Conservation (phyloP, 2,329 filamentous ascomycete genomes). For the Fusarium citri region DNA sequence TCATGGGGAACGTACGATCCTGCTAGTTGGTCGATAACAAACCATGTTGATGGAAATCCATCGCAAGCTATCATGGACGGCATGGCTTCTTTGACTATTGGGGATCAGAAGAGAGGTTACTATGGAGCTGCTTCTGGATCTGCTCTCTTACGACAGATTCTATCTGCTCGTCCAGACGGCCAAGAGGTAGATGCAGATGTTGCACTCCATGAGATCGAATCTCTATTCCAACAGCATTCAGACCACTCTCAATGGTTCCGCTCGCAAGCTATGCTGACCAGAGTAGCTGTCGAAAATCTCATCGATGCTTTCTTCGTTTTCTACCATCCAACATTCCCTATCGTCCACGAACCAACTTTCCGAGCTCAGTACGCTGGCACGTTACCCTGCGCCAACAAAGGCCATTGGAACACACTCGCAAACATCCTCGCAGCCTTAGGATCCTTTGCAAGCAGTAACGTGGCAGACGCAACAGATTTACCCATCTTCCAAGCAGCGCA, state of each 20-base stretch:
- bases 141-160: slow-evolving; percentile 26
- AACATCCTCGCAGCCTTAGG: slow-evolving; percentile 23
- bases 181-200: slow-evolving; percentile 27
- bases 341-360: slow-evolving; percentile 34
- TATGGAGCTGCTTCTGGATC: slow-evolving; percentile 31
- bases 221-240: slow-evolving; percentile 26
- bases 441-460: slow-evolving; percentile 20
- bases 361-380: slow-evolving; percentile 25
- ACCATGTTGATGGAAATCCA: slow-evolving; percentile 21
- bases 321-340: slow-evolving; percentile 25
- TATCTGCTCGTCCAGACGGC: slow-evolving; percentile 30
- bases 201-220: slow-evolving; percentile 28
- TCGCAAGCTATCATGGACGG: slow-evolving; percentile 33
- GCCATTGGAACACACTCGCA: slow-evolving; percentile 19
- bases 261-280: slow-evolving; percentile 31
- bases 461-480: slow-evolving; percentile 8
- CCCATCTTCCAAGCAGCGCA: slow-evolving; percentile 27
- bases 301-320: slow-evolving; percentile 28
- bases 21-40: slow-evolving; percentile 20
- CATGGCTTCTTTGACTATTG: slow-evolving; percentile 30
- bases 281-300: slow-evolving; percentile 26
- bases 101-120: slow-evolving; percentile 31
- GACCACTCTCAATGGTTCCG: slow-evolving; percentile 34
- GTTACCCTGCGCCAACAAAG: slow-evolving; percentile 20
- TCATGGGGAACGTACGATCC: slow-evolving; percentile 29